Base-by-base conservation (phyloP, 768 basidiomycete species). In the Mycena capillaripes region DNA sequence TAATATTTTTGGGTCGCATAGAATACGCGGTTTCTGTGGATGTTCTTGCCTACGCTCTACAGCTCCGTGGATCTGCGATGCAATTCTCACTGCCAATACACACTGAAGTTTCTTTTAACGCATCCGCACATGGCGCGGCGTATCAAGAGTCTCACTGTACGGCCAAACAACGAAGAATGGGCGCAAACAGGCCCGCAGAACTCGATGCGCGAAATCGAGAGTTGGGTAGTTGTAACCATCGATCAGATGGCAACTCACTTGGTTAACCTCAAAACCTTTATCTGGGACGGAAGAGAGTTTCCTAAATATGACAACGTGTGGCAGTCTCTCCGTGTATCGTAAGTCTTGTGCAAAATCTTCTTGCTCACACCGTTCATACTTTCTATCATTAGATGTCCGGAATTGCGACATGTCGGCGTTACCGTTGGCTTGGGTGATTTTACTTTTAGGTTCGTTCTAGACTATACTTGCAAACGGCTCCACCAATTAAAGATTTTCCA, bases 151-250 rank as follows among this genome's bases (percentile, higher is more conserved):
- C 70, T 75, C 8, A 52, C 36, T 10, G 74, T 75, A 23, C 70
- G 74, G 30, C 74, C 74, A 8, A 75, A 75, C 55, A 75, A 75
- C 44, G 66, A 75, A 29, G 70, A 75, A 42, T 75, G 74, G 74
- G 65, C 52, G 2, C 65, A 63, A 29, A 10, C 66, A 21, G 16
- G 29, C 27, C 52, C 73, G 2, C 57, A 60, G 59, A 66, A 21
- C 50, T 68, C 74, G 56, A 69, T 65, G 56, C 74, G 40, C 32
- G 70, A 71, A 19, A 66, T 75, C 62, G 74, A 75, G 67, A 71
- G 66, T 42, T 75, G 74, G 74, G 70, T 75, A 2, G 70, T 69
- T n/a, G 70, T 75, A 6, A 71, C 70, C 48, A 75, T 75, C 36
- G 58, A 69, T 34, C 74, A 75, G 52, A 42, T 72, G 59, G 71